phyloP scores from a whole-genome alignment of 164 flowering plant species.

The Euptelea pleiosperma region DNA sequence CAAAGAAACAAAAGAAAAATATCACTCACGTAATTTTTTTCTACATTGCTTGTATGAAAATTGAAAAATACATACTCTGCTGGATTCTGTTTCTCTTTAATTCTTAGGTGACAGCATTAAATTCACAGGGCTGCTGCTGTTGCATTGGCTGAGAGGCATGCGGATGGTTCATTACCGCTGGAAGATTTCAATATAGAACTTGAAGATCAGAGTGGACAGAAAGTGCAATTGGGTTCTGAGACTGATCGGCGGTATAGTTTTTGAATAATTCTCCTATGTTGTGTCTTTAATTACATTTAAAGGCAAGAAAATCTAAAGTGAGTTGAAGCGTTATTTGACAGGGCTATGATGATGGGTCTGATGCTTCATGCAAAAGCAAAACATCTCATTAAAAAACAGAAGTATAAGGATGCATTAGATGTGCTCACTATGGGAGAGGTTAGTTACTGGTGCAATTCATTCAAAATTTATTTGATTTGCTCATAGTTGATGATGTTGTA shows the following conservation, averaged over 20 bases:
- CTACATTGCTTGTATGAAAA: no score
- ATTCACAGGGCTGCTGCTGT: conserved; percentile 67
- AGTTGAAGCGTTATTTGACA: conserved; percentile 24
- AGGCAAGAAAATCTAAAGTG: background rate
- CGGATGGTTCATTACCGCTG: conserved; percentile 66
- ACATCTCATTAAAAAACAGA: conserved; percentile 45
- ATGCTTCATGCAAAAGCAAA: conserved; percentile 87
- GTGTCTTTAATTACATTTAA: background rate
- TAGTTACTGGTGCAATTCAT: conserved; percentile 16
- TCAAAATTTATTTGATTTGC: background rate
- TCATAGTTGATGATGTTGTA: no score
- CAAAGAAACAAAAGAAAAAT: no score
- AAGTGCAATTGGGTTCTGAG: conserved; percentile 73
- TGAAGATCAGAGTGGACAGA: conserved; percentile 84
- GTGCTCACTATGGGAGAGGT: conserved; percentile 97
- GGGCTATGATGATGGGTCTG: conserved; percentile 94
- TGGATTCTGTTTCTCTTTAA: background rate
- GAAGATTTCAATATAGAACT: conserved; percentile 81
- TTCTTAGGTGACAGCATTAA: background rate
- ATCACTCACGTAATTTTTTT: no score
- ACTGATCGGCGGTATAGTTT: conserved; percentile 67
- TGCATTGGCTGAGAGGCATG: conserved; percentile 67
- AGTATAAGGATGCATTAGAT: conserved; percentile 81
- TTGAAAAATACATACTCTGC: background rate
- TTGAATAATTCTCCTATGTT: background rate